phyloP scores from a whole-genome alignment of 331 rosid genomes.

The Dryas integrifolia region DNA sequence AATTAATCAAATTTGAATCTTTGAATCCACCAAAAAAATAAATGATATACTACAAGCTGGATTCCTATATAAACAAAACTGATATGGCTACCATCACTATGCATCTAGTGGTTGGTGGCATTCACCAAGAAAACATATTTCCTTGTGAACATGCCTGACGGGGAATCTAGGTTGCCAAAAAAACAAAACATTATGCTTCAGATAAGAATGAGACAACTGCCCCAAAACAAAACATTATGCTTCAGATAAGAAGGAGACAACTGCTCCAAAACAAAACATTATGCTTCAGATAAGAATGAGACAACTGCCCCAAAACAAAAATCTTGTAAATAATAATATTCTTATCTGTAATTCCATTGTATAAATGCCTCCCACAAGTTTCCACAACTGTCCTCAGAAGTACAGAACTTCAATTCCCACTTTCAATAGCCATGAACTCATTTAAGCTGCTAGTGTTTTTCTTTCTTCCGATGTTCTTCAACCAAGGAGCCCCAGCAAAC shows the following conservation, averaged over 20 bases:
- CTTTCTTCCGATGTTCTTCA: constrained; percentile 11
- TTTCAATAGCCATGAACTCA: constrained; percentile 13
- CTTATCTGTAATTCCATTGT: not conserved
- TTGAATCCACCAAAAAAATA: not conserved
- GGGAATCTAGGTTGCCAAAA: not conserved
- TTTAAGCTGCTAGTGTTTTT: not conserved
- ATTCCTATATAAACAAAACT: not conserved
- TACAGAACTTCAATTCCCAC: not conserved
- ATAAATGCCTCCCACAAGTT: constrained; percentile 11
- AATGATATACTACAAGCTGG: not conserved
- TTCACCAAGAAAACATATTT: not conserved
- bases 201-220: not conserved
- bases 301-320: constrained; percentile 5
- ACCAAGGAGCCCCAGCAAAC: constrained; percentile 15
- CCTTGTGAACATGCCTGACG: not conserved
- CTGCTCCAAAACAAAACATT: not conserved
- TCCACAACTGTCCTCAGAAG: not conserved
- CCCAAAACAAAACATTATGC: not conserved
- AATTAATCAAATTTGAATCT: not conserved
- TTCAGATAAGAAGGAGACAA: not conserved
- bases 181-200: not conserved
- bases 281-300: constrained; percentile 3
- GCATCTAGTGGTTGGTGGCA: not conserved
- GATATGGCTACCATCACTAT: not conserved
- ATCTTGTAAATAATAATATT: not conserved